Base-by-base conservation (phyloP, 2,329 filamentous ascomycete species). In the Cryphonectria nitschkei region DNA sequence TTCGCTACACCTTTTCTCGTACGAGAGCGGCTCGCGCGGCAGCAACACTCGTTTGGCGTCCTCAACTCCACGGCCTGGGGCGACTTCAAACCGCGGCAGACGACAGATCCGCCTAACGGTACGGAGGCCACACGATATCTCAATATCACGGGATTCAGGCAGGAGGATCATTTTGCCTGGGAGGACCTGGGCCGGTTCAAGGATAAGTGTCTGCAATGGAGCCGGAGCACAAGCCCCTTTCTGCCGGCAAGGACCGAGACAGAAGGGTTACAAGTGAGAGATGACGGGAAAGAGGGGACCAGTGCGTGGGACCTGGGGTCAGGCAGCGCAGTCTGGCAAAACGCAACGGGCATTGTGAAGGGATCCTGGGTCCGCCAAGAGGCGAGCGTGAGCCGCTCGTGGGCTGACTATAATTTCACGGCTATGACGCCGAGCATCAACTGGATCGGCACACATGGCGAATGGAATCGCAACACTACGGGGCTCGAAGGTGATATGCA, bases 391-490 rank as follows among this genome's bases (percentile, higher is more conserved):
- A 78, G 74, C 73, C 84, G 80, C 75, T 84, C 77, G 73, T 85
- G 81, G 78, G 83, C 77, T 78, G 85, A 77, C 78, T 88, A 84
- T 79, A 94, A 94, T 75, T 82, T 92, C 61, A 90, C 88, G 43
- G 85, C 85, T 16, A 89, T 92, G 72, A 86, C 88, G 16, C 89
- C 90, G 1, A 86, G 84, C 16, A 86, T 92, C 72, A 87, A 89
- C 60, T 97, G 94, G 84, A 85, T 88, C 32, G 84, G 78, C 39
- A 79, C 80, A 68, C 85, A 86, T 60, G 81, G 83, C 39, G 86
- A 89, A 19, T 97, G 93, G 87, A 88, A 88, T 37, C 88, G 93
- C 73, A 98, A 98, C 79, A 85, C 97, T 71, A 97, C 94, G 0
- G 93, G 93, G 1, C 78, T 80, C 1, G 85, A 88, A 65, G 93